phyloP scores from a whole-genome alignment of 2,329 filamentous ascomycete genomes.

The Fusarium phyllophilum region DNA sequence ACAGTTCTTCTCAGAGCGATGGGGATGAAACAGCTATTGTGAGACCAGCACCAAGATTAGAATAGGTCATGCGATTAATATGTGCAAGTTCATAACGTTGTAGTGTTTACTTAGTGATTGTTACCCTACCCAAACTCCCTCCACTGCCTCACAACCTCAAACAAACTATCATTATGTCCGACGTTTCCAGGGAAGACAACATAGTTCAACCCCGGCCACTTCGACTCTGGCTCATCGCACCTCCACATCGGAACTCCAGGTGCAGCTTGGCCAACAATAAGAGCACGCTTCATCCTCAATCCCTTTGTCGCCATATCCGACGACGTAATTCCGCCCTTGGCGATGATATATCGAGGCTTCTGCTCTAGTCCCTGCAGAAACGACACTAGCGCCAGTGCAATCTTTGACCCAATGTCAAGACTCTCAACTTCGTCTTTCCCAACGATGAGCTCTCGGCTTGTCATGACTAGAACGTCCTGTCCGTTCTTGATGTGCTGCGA shows the following conservation, averaged over 20 bases:
- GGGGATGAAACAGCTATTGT: slow-evolving; percentile 13
- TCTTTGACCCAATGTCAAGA: slow-evolving; percentile 63
- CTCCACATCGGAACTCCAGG: slow-evolving; percentile 68
- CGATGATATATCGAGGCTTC: slow-evolving; percentile 65
- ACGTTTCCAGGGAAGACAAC: slow-evolving; percentile 24
- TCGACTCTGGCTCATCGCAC: slow-evolving; percentile 62
- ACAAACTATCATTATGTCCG: slow-evolving; percentile 10
- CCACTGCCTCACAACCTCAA: slow-evolving; percentile 16
- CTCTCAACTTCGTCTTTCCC: slow-evolving; percentile 59
- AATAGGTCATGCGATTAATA: too few relatives aligned
- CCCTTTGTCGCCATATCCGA: slow-evolving; percentile 68
- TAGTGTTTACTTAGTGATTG: neutral
- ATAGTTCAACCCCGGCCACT: slow-evolving; percentile 48
- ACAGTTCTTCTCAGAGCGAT: slow-evolving; percentile 1
- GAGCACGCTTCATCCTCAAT: slow-evolving; percentile 62
- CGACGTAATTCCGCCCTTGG: slow-evolving; percentile 69
- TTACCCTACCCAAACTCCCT: neutral
- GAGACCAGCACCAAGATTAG: neutral
- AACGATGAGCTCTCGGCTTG: slow-evolving; percentile 62
- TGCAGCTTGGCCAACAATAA: slow-evolving; percentile 66
- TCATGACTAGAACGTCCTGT: slow-evolving; percentile 68
- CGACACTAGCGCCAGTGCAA: slow-evolving; percentile 62
- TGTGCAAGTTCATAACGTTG: too few relatives aligned
- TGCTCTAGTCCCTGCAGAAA: slow-evolving; percentile 59
- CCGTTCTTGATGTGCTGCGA: slow-evolving; percentile 55